A percentile compares a stretch with the other conserved stretches of the same genome.
These are phyloP conservation scores for Trametes cinnabarina DNA, from an alignment of 768 basidiomycete species.

Conservation along the genomic window DNA sequence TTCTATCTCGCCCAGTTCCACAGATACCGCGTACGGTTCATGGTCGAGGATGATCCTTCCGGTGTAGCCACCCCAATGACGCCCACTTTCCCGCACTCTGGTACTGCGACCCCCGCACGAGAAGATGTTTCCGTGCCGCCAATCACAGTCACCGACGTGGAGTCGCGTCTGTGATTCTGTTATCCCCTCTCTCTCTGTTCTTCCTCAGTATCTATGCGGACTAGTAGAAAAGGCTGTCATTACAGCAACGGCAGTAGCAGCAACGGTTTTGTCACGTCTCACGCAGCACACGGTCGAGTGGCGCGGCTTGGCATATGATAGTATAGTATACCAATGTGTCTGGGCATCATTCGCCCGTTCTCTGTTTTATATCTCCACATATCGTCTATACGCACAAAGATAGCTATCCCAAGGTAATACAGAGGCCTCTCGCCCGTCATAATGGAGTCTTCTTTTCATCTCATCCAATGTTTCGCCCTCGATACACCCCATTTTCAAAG, in stretches of 20 bases:
- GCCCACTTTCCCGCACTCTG: constrained; percentile 55
- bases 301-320: not conserved
- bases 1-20: constrained; percentile 53
- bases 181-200: not conserved
- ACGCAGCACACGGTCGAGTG: not conserved
- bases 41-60: constrained; percentile 58
- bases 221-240: constrained; percentile 10
- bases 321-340: not conserved
- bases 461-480: not conserved
- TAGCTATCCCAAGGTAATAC: constrained; percentile 14
- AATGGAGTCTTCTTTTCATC: constrained; percentile 1
- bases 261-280: constrained; percentile 3
- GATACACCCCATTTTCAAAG: not conserved
- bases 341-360: not conserved
- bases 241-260: not conserved
- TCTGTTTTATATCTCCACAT: constrained; percentile 3
- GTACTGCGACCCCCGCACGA: constrained; percentile 39
- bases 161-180: constrained; percentile 11
- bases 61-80: constrained; percentile 67
- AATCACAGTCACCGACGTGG: constrained; percentile 36
- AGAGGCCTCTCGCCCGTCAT: not conserved
- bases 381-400: constrained; percentile 6
- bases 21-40: constrained; percentile 77
- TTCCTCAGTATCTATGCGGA: constrained; percentile 4
- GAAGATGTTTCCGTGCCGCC: constrained; percentile 25